Evolutionary conservation across 805 yeast genomes (phyloP).

Genomic region (Naumovozyma dairenensis): DNA sequence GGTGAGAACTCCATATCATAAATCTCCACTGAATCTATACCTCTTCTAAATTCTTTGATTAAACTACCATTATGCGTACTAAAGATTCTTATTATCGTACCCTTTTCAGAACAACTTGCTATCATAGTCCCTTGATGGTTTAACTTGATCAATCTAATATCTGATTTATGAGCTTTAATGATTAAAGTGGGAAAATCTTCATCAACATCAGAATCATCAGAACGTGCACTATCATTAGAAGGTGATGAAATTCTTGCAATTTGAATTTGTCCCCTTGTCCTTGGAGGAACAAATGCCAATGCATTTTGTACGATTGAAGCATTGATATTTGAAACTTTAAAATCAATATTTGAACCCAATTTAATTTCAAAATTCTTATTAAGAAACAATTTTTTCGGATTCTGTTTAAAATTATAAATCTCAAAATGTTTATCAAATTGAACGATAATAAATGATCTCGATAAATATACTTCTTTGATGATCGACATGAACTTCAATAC

Average conservation of each 20-base stretch:
- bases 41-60: conserved; percentile 80
- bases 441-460: conserved; percentile 67
- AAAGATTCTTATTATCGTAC: conserved; percentile 82
- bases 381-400: conserved; percentile 54
- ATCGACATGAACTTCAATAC: conserved; percentile 69
- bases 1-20: conserved; percentile 80
- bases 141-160: conserved; percentile 56
- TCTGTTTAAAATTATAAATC: conserved; percentile 72
- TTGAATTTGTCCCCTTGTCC: conserved; percentile 25
- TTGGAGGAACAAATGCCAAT: conserved; percentile 19
- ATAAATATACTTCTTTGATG: conserved; percentile 61
- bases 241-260: conserved; percentile 17
- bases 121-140: conserved; percentile 68
- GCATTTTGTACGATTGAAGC: conserved; percentile 10
- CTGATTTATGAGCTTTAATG: conserved; percentile 77
- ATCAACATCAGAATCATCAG: conserved; percentile 10
- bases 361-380: conserved; percentile 18
- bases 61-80: conserved; percentile 50
- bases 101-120: conserved; percentile 85
- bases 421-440: conserved; percentile 57
- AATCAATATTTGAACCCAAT: conserved; percentile 17
- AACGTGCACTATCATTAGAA: conserved; percentile 4
- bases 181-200: conserved; percentile 31
- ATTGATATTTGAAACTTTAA: conserved; percentile 6
- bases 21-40: conserved; percentile 74